phyloP scores from a whole-genome alignment of 2,329 filamentous ascomycete genomes.

The Didymosphaeria variabile region DNA sequence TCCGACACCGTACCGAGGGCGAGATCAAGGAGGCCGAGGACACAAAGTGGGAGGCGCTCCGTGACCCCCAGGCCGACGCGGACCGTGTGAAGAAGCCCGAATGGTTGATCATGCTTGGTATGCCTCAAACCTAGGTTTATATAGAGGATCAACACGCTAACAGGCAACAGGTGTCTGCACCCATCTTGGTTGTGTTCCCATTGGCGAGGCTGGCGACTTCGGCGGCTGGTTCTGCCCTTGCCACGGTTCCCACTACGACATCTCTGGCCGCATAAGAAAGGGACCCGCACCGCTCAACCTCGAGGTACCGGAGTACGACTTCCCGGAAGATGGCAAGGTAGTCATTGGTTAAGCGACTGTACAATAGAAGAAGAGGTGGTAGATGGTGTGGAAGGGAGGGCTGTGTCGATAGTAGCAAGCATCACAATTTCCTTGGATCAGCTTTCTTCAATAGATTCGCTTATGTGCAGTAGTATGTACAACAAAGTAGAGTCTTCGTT shows the following conservation, averaged over 20 bases:
- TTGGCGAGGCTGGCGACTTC: constrained; percentile 96
- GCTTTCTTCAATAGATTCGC: constrained; percentile 39
- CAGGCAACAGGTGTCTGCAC: constrained; percentile 85
- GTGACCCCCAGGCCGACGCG: constrained; percentile 89
- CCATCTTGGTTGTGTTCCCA: constrained; percentile 98
- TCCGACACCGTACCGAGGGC: constrained; percentile 92
- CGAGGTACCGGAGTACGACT: constrained; percentile 91
- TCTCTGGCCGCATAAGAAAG: constrained; percentile 97
- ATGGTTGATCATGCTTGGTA: constrained; percentile 99
- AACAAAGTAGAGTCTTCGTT: constrained; percentile 42
- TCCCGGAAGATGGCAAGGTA: constrained; percentile 87
- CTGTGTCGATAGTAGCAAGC: constrained; percentile 49
- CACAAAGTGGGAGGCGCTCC: constrained; percentile 80
- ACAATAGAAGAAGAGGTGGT: constrained; percentile 28
- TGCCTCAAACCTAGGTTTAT: constrained; percentile 23
- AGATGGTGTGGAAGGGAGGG: constrained; percentile 17
- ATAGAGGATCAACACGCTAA: constrained; percentile 33
- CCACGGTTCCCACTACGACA: constrained; percentile 99
- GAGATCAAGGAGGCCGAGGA: constrained; percentile 97
- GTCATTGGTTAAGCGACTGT: constrained; percentile 80
- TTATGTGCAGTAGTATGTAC: constrained; percentile 49
- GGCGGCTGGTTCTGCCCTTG: constrained; percentile 99
- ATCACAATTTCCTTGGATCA: constrained; percentile 42
- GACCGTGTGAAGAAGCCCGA: constrained; percentile 98
- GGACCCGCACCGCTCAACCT: constrained; percentile 97